Evolutionary conservation across 108 stramenopile species (phyloP), one percentile per base, ranked within the genome.

Genomic region (Cyclotella choctawhatcheeana): DNA sequence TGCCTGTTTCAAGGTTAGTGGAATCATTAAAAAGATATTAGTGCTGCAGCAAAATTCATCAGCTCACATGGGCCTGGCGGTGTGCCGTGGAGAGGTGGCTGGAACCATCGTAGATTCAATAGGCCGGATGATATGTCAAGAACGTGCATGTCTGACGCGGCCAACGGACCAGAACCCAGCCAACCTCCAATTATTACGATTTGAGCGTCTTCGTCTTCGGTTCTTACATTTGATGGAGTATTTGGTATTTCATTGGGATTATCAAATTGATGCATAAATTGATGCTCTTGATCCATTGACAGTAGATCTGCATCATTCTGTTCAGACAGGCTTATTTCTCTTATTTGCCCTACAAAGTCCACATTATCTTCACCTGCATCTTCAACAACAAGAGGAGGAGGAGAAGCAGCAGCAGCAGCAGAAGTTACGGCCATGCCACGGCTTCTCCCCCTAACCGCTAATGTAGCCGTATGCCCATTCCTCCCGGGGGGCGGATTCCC

Each of bases 141-240:
- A 1, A 96, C 86, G 71, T 91, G 90, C 85, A 88, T 85, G 71
- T 97, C 95, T 16, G 76, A 79, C 4, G 96, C 94, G 0, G 97
- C 97, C 40, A 95, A 69, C 12, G 97, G 97, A 5, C 88, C 85
- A 6, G 61, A 79, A 34, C 96, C 96, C 22, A 97, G 75, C 97
- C 97, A 97, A 0, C 97, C 97, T 7, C 97, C 97, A 61, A 97
- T 90, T 60, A 97, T 93, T 40, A 94, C 85, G 47, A 97, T 95
- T 67, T 91, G 74, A 4, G 76, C 86, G 47, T 76, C 76, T 30
- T 79, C 82, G 13, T 81, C 86, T 26, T 72, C 84, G 25, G 83
- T 61, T 21, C 8, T 6, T 12, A 29, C 18, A 76, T 55, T 73
- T 88, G 74, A 40, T 77, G 48, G 62, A 58, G 21, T 7, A 66